Percentiles rank a stretch among this genome's conserved stretches.
Evolutionary conservation across 2,329 filamentous ascomycete genomes (phyloP).

Genomic region (Xylaria digitata): DNA sequence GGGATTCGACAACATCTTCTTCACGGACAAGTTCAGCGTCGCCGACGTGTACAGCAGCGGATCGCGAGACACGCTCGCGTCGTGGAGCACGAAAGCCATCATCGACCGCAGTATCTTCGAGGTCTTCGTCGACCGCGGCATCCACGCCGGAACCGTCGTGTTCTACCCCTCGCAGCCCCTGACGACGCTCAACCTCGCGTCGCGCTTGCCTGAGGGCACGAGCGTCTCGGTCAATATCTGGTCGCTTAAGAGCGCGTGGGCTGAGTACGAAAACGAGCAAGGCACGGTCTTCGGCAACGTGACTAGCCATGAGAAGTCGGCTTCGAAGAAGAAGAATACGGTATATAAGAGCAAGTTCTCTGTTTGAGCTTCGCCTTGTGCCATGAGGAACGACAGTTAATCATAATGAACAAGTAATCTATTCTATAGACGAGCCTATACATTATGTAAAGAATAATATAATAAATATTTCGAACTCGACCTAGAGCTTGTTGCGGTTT

Average conservation of each 20-base stretch:
- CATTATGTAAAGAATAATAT: too few species aligned
- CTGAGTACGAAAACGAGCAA: conserved; percentile 41
- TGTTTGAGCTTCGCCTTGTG: conserved; percentile 1
- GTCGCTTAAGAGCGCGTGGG: conserved; percentile 55
- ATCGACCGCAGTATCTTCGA: conserved; percentile 67
- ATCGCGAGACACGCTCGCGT: conserved; percentile 16
- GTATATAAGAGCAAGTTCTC: conserved; percentile 37
- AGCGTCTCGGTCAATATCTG: conserved; percentile 50
- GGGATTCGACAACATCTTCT: conserved; percentile 65
- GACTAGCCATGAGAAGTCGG: conserved; percentile 26
- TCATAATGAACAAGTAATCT: too few species aligned
- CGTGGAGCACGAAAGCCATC: conserved; percentile 57
- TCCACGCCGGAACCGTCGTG: conserved; percentile 60
- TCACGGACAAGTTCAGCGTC: conserved; percentile 63
- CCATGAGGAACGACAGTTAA: too few species aligned
- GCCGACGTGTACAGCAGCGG: conserved; percentile 43
- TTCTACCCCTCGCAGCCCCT: conserved; percentile 62
- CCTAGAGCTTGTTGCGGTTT: too few species aligned
- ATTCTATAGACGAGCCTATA: too few species aligned
- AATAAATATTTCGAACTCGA: too few species aligned
- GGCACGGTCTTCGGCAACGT: conserved; percentile 46
- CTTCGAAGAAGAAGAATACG: conserved; percentile 39
- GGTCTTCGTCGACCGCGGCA: conserved; percentile 64
- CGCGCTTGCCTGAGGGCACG: conserved; percentile 51
- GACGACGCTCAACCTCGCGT: conserved; percentile 52